Percentiles rank a stretch among this genome's conserved stretches.
Conservation (phyloP, 371 early-diverging fungal species). For the Rozella allomycis region DNA sequence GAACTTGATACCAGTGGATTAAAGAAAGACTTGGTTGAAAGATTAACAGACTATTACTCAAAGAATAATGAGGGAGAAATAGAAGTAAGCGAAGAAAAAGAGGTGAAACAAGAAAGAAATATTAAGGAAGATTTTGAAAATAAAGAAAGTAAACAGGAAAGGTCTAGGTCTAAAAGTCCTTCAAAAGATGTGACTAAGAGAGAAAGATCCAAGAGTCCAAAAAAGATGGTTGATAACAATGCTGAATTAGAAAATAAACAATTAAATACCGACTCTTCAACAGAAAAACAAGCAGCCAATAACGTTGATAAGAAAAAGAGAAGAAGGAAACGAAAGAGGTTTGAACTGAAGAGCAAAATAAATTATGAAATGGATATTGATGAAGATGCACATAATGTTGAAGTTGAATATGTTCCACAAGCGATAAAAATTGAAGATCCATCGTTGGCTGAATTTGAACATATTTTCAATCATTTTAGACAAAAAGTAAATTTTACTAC, state of each 20-base stretch:
- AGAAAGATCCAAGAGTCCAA: background rate
- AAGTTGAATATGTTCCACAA: constrained; percentile 1
- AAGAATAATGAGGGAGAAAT: background rate
- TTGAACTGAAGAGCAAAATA: no score
- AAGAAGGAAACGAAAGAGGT: background rate
- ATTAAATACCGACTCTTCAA: background rate
- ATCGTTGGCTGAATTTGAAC: no score
- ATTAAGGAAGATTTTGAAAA: no score
- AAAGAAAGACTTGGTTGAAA: background rate
- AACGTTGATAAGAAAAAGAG: background rate
- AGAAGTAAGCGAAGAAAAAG: background rate
- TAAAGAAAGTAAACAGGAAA: no score
- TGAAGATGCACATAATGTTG: background rate
- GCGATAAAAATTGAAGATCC: no score
- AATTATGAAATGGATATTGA: background rate
- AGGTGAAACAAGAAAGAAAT: background rate
- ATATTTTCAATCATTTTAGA: no score
- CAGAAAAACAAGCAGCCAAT: background rate
- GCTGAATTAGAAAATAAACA: background rate
- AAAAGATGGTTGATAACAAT: background rate
- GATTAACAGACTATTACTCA: background rate
- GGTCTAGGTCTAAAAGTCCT: background rate
- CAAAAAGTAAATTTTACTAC: no score
- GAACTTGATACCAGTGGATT: background rate
- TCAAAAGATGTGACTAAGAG: background rate